Conservation (phyloP, 2,329 filamentous ascomycete genomes). For the Epichloe coenophiala region DNA sequence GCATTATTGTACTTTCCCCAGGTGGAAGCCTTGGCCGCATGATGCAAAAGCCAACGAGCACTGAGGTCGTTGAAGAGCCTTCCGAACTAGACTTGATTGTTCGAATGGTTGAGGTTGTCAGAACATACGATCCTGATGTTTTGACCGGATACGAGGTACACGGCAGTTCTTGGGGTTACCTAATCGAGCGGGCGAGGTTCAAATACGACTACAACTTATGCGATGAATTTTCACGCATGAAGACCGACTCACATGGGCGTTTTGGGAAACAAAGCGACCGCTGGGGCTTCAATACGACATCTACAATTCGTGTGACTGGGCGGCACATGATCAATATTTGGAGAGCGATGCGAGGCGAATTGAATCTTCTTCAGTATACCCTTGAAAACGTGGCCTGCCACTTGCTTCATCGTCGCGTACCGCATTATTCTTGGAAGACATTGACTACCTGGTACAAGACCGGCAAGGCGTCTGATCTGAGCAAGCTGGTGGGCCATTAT, state of each 20-base stretch:
- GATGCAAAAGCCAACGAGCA: slow-evolving; percentile 45
- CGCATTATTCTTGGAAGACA: slow-evolving; percentile 69
- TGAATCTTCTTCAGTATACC: slow-evolving; percentile 85
- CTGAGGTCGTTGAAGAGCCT: slow-evolving; percentile 59
- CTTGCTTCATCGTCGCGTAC: slow-evolving; percentile 72
- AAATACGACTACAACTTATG: slow-evolving; percentile 87
- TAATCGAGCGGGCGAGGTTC: slow-evolving; percentile 75
- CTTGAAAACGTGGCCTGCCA: slow-evolving; percentile 95
- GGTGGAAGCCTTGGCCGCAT: slow-evolving; percentile 43
- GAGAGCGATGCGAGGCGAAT: slow-evolving; percentile 86
- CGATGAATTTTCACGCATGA: slow-evolving; percentile 83
- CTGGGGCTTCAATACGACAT: slow-evolving; percentile 92
- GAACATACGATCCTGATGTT: slow-evolving; percentile 76
- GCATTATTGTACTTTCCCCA: slow-evolving; percentile 59
- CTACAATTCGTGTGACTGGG: slow-evolving; percentile 82
- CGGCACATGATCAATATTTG: slow-evolving; percentile 95
- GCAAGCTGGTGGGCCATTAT: slow-evolving; percentile 69
- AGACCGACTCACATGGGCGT: slow-evolving; percentile 64
- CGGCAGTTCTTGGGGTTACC: slow-evolving; percentile 84
- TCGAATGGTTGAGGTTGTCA: slow-evolving; percentile 75
- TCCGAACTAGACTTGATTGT: slow-evolving; percentile 78
- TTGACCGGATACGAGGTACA: slow-evolving; percentile 92
- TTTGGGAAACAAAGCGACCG: slow-evolving; percentile 77
- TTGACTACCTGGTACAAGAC: slow-evolving; percentile 74
- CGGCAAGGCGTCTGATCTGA: slow-evolving; percentile 52